phyloP scores from a whole-genome alignment of 805 yeast species.

The Cyberlindnera meyerae region DNA sequence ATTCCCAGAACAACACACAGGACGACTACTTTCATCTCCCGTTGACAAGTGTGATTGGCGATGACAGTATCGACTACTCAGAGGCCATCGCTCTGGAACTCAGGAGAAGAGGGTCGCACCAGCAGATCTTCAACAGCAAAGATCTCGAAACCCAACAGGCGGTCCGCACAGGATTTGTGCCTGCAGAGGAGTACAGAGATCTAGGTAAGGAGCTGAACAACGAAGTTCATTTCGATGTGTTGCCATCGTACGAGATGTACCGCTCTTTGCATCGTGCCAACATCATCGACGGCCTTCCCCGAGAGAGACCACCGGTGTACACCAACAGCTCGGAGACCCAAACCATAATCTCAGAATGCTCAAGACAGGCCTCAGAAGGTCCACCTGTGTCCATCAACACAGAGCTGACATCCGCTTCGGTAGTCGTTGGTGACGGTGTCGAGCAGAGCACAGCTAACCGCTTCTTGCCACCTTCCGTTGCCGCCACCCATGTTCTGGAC shows the following conservation, averaged over 20 bases:
- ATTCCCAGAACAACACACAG: too few relatives aligned
- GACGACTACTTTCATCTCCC: constrained; percentile 1
- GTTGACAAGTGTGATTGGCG: background rate
- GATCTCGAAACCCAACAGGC: background rate
- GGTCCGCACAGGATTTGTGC: constrained; percentile 13
- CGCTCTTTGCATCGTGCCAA: constrained; percentile 39
- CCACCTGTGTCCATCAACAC: background rate
- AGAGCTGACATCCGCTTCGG: background rate
- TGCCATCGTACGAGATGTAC: constrained; percentile 69
- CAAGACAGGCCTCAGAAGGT: too few relatives aligned
- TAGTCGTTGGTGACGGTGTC: too few relatives aligned
- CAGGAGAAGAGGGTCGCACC: constrained; percentile 7
- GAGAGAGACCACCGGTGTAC: constrained; percentile 34
- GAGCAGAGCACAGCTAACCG: too few relatives aligned
- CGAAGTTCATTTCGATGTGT: constrained; percentile 39
- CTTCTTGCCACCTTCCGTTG: too few relatives aligned
- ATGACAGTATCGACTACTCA: constrained; percentile 15
- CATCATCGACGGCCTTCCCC: constrained; percentile 30
- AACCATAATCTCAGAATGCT: too few relatives aligned
- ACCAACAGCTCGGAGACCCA: constrained; percentile 9
- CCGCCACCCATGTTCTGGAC: background rate
- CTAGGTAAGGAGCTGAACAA: constrained; percentile 3
- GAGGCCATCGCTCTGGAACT: constrained; percentile 11
- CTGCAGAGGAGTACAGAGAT: constrained; percentile 9
- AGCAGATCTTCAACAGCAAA: constrained; percentile 5